Evolutionary conservation across 202 grass and related monocot species (phyloP).

Genomic region (Eragrostis tef): DNA sequence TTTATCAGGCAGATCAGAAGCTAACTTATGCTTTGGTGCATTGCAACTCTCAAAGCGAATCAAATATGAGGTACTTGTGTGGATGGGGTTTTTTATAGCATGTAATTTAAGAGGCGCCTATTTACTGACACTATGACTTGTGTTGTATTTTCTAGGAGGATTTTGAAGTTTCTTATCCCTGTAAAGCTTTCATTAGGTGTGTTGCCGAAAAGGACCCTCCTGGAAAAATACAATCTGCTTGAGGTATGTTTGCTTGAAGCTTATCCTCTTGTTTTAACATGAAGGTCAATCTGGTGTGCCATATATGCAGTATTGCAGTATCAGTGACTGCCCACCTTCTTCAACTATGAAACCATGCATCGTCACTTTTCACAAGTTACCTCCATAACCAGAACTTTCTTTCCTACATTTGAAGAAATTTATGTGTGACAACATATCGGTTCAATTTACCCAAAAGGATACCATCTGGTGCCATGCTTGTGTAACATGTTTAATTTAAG

Average conservation of each 20-base stretch:
- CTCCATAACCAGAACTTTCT: slow-evolving; percentile 17
- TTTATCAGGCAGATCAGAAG: slow-evolving; percentile 86
- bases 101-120: not conserved
- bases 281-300: not conserved
- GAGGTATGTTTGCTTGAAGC: slow-evolving; percentile 59
- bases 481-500: slow-evolving; percentile 11
- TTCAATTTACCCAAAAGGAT: not conserved
- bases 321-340: slow-evolving; percentile 1
- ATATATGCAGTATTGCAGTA: slow-evolving; percentile 29
- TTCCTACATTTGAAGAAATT: slow-evolving; percentile 24
- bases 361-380: slow-evolving; percentile 18
- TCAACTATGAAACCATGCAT: not conserved
- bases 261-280: not conserved
- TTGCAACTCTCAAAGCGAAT: slow-evolving; percentile 65
- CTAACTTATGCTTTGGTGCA: slow-evolving; percentile 82
- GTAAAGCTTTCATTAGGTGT: slow-evolving; percentile 95
- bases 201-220: slow-evolving; percentile 65
- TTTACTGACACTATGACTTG: slow-evolving; percentile 31
- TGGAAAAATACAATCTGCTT: slow-evolving; percentile 81
- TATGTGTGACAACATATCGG: slow-evolving; percentile 14
- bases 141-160: slow-evolving; percentile 64
- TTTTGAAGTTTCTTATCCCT: slow-evolving; percentile 94
- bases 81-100: slow-evolving; percentile 10
- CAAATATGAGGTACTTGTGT: slow-evolving; percentile 78
- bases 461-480: not conserved